Evolutionary conservation across 2,329 filamentous ascomycete genomes (phyloP), one percentile per base, ranked within the genome.

Genomic region (Celoporthe dispersa): DNA sequence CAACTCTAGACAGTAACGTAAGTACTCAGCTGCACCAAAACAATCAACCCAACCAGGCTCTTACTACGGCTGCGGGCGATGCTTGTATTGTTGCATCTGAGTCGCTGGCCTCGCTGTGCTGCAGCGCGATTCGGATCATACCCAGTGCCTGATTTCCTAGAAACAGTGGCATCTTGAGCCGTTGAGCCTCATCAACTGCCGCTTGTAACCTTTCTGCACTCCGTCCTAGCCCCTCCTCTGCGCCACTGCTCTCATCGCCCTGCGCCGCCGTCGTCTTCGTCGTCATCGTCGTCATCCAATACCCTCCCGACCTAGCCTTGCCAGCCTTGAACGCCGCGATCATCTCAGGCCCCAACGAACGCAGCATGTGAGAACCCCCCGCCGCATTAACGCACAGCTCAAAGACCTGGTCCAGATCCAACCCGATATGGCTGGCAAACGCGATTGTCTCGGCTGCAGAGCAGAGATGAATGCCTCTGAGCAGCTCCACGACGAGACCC

Each of bases 341-440:
- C 28, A 84, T 80, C 44, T 78, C 76, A 1, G 79, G 80, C 0
- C 82, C 82, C 35, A 79, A 73, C 8, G 73, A 70, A 53, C 80
- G 78, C 62, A 84, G 75, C 72, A 84, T 78, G 39, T 73, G 76
- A 69, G 80, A 83, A 7, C 81, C 81, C 12, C 83, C 83, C 0
- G 83, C 83, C 1, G 83, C 83, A 70, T 84, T 81, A 72, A 81
- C 75, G 72, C 82, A 85, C 64, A 85, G 78, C 48, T 82, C 81
- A 62, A 81, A 79, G 2, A 84, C 80, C 75, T 84, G 82, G 51
- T 84, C 81, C 25, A 85, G 77, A 57, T 84, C 82, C 44, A 85
- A 77, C 2, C 78, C 78, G 35, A 84, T 80, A 66, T 74, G 75
- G 25, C 78, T 76, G 2, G 82, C 81, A 71, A 84, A 83, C 0